Base-by-base conservation (phyloP, 2,329 filamentous ascomycete genomes). In the Fusarium udum region DNA sequence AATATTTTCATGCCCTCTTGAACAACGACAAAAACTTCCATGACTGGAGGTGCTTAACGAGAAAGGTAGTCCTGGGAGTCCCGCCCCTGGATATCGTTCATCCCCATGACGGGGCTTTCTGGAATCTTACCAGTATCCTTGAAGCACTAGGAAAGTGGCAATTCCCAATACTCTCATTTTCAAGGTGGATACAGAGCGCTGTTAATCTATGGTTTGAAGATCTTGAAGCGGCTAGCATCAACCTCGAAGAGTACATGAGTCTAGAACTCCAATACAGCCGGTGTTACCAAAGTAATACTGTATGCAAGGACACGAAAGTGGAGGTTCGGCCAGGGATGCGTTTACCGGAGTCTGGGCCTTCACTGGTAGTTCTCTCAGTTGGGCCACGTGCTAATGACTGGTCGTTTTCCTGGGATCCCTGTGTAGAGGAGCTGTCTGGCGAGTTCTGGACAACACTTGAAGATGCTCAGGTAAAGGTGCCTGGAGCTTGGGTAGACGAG, bases 31-130 rank as follows among this genome's bases (percentile, higher is more conserved):
- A 11, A 4, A 15, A 1, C 16, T 52, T 36, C 4, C 4, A 8
- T 2, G 32, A 36, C n/a, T 52, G 49, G 49, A 14, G 49, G 9
- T 15, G 31, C 6, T 24, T 52, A 4, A 12, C 32, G 12, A 52
- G 49, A 20, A 34, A 36, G n/a, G 3, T 0, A 2, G 0, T 36
- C 0, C 16, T 4, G 8, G n/a, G n/a, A 2, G 4, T 36, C 11
- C 4, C 49, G 3, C n/a, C 31, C 4, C 16, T 34, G 32, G 6
- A 22, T 4, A 52, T 52, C 1, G 13, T 52, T 26, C 49, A 36
- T 18, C 32, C n/a, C 4, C 18, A 37, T 22, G 34, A 45, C 1
- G 13, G 56, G 0, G 8, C 4, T 3, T 16, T 13, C 4, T 5
- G 7, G 3, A 13, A 4, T 9, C 13, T 52, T 1, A 4, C 3